Conservation (phyloP, 78 protist genomes). For the Acrasis kona region DNA sequence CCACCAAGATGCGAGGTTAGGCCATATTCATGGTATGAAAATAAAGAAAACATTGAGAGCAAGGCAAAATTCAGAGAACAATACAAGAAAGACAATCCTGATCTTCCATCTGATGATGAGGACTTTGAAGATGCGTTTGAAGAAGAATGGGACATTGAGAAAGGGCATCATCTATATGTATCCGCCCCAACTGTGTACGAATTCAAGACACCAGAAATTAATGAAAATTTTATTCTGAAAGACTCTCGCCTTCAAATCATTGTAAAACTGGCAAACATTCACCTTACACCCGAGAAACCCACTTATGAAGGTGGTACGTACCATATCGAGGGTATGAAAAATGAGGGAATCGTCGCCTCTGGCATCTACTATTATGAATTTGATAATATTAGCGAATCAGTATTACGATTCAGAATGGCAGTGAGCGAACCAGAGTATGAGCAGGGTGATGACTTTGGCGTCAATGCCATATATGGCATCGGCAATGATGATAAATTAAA, state of each 20-base stretch:
- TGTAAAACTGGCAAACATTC: conserved; percentile 38
- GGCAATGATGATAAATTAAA: background rate
- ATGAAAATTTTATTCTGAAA: background rate
- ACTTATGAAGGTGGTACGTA: conserved; percentile 30
- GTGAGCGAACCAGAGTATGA: background rate
- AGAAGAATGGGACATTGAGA: too few species aligned
- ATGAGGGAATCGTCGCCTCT: conserved; percentile 32
- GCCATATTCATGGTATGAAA: background rate
- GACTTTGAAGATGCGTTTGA: too few species aligned
- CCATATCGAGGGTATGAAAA: conserved; percentile 48
- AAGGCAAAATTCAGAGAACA: background rate
- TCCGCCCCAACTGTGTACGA: too few species aligned
- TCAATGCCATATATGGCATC: background rate
- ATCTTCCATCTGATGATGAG: background rate
- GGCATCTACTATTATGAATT: conserved; percentile 36
- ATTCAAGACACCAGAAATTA: background rate
- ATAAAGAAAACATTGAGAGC: background rate
- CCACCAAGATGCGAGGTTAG: background rate
- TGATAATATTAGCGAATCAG: conserved; percentile 2
- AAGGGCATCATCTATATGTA: too few species aligned
- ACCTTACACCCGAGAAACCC: conserved; percentile 28
- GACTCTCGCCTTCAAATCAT: conserved; percentile 19
- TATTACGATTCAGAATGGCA: conserved; percentile 13
- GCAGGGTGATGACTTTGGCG: background rate
- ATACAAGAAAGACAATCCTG: background rate